Conservation (phyloP, 2,329 filamentous ascomycete genomes). For the Ophiostoma angusticollis region DNA sequence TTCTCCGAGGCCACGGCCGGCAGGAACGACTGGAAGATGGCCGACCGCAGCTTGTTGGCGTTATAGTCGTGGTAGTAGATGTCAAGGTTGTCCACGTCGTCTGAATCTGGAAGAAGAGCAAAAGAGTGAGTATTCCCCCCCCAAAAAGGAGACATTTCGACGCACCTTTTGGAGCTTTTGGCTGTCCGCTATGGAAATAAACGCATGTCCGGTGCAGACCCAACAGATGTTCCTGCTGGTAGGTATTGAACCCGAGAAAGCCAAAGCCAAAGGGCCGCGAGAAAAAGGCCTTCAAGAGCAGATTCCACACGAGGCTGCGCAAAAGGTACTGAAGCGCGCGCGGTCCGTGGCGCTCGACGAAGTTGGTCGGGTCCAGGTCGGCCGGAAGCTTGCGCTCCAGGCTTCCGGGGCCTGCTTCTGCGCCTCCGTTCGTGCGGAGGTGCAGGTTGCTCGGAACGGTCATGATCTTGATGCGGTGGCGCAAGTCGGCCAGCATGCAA, state of each 20-base stretch:
- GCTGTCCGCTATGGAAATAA: constrained; percentile 9
- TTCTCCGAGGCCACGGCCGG: constrained; percentile 11
- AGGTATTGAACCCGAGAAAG: constrained; percentile 11
- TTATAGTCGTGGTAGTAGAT: constrained; percentile 14
- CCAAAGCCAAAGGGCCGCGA: constrained; percentile 17
- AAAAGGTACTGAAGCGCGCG: constrained; percentile 13
- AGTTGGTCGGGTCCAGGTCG: constrained; percentile 12
- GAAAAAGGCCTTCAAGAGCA: constrained; percentile 17
- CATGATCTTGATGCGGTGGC: constrained; percentile 13
- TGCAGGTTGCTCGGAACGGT: constrained; percentile 13
- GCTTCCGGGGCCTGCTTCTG: background rate
- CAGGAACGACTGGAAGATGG: constrained; percentile 17
- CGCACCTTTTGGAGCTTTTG: background rate
- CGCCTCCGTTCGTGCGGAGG: background rate
- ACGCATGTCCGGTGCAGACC: constrained; percentile 12
- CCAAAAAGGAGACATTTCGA: too few relatives aligned
- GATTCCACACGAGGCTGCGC: constrained; percentile 14
- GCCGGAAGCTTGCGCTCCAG: background rate
- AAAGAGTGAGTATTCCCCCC: too few relatives aligned
- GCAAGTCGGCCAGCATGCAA: constrained; percentile 12
- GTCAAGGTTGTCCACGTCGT: constrained; percentile 8
- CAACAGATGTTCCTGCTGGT: constrained; percentile 8
- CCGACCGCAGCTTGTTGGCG: constrained; percentile 17
- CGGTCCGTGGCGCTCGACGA: constrained; percentile 12
- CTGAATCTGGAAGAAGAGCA: too few relatives aligned